Percentiles rank a stretch among this genome's conserved stretches.
phyloP scores from a whole-genome alignment of 768 basidiomycete species.

The Suillus fuscotomentosus region DNA sequence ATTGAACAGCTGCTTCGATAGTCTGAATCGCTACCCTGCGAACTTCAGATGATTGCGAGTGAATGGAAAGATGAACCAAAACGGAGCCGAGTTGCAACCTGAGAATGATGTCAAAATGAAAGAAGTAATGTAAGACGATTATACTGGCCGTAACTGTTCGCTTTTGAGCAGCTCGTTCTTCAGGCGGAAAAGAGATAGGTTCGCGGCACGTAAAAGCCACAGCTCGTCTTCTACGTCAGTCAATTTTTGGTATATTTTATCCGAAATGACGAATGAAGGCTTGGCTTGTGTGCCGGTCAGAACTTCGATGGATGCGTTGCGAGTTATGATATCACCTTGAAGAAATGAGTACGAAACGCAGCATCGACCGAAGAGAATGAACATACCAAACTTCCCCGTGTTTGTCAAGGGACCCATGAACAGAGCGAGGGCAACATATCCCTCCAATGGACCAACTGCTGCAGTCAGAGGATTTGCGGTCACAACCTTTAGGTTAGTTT shows the following conservation, averaged over 20 bases:
- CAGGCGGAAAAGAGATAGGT: conserved; percentile 48
- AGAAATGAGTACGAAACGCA: conserved; percentile 7
- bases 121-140: not conserved
- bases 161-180: conserved; percentile 50
- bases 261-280: conserved; percentile 85
- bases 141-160: conserved; percentile 49
- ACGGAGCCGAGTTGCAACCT: conserved; percentile 65
- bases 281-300: conserved; percentile 55
- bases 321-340: conserved; percentile 46
- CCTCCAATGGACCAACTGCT: conserved; percentile 73
- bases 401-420: conserved; percentile 60
- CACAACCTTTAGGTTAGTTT: conserved; percentile 65
- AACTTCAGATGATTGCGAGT: conserved; percentile 52
- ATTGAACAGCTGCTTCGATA: conserved; percentile 37
- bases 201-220: conserved; percentile 74
- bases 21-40: conserved; percentile 46
- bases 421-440: conserved; percentile 72
- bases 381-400: conserved; percentile 54
- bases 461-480: conserved; percentile 58
- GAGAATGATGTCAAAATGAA: not conserved
- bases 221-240: conserved; percentile 57
- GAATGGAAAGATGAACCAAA: conserved; percentile 67
- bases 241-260: conserved; percentile 81
- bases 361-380: conserved; percentile 11
- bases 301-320: conserved; percentile 46